Conservation (phyloP, 176 grass and related monocot species). For the Zoysia japonica region DNA sequence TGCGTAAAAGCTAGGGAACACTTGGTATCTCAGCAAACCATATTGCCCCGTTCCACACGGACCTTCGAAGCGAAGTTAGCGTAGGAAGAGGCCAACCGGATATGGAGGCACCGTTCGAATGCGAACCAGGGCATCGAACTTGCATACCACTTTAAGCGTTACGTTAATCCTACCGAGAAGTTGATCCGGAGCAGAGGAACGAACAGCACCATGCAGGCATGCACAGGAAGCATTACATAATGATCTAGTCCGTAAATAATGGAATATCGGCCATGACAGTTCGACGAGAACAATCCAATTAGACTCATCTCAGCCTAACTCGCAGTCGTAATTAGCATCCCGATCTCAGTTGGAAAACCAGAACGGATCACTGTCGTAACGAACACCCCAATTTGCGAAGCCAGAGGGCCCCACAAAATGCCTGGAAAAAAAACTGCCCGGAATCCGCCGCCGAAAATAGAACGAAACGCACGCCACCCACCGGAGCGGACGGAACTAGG, state of each 20-base stretch:
- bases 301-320: conserved; percentile 21
- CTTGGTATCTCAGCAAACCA: no score
- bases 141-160: not conserved
- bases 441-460: not conserved
- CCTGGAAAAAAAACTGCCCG: not conserved
- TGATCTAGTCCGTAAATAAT: not conserved
- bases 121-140: not conserved
- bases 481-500: not conserved
- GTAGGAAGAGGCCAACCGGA: conserved; percentile 3
- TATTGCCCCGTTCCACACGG: no score
- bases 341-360: conserved; percentile 8
- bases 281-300: not conserved
- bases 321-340: not conserved
- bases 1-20: no score
- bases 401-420: conserved; percentile 18
- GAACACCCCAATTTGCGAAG: conserved; percentile 20
- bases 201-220: not conserved
- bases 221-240: not conserved
- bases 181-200: conserved; percentile 27
- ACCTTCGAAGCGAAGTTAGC: conserved; percentile 27
- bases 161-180: not conserved
- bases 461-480: no score
- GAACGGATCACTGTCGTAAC: not conserved
- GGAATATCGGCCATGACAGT: not conserved
- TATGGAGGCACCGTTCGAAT: not conserved